Evolutionary conservation across 163 green algal genomes (phyloP).

Genomic region (Scenedesmus sp.): DNA sequence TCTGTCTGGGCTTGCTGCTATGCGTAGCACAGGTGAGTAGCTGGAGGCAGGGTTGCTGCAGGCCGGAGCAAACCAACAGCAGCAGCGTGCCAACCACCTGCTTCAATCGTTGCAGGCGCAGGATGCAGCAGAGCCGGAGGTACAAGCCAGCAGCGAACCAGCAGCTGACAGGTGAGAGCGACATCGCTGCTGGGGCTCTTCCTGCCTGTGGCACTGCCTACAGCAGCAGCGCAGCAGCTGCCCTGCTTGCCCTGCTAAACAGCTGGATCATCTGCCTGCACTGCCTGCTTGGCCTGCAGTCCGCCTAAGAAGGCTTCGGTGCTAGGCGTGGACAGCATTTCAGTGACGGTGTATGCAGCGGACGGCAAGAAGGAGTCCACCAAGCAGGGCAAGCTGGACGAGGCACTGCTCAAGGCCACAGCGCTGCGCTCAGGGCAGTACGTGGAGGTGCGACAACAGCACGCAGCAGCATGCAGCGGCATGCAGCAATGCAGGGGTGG

Average conservation of each 20-base stretch:
- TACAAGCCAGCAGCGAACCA: neutral
- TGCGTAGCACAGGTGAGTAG: neutral
- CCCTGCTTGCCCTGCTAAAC: neutral
- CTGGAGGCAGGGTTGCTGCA: neutral
- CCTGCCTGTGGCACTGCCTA: neutral
- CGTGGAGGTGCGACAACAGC: constrained; percentile 31
- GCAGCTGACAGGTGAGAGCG: neutral
- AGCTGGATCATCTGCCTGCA: neutral
- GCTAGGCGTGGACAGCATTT: neutral
- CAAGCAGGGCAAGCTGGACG: constrained; percentile 28
- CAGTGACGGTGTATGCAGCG: constrained; percentile 13
- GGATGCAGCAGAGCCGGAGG: neutral
- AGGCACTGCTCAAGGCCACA: constrained; percentile 25
- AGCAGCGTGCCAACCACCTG: constrained; percentile 8
- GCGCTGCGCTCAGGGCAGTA: neutral
- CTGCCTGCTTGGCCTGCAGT: neutral
- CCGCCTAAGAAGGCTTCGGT: neutral
- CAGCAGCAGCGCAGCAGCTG: neutral
- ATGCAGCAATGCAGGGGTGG: neutral
- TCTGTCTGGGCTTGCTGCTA: neutral
- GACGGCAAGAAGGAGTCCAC: constrained; percentile 45
- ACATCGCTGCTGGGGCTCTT: no score
- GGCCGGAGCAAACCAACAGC: neutral
- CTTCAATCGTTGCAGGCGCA: constrained; percentile 2
- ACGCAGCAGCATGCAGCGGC: neutral